Conservation (phyloP, 75 land plant genomes). For the Pinus tabuliformis region DNA sequence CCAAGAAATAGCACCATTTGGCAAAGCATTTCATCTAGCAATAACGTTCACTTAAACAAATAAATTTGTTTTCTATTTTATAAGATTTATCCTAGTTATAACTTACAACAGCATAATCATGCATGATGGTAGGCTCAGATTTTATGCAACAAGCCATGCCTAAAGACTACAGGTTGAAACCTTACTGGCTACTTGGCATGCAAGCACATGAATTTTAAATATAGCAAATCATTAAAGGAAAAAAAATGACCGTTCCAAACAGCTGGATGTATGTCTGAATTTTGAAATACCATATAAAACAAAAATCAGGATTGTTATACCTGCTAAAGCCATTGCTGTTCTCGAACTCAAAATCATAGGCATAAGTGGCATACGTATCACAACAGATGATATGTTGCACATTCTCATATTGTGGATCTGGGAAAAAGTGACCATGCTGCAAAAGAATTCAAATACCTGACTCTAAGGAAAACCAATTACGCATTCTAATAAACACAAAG, state of each 20-base stretch:
- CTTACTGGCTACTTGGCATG: not conserved
- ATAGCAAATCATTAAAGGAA: not conserved
- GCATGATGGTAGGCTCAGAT: not conserved
- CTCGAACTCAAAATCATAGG: slow-evolving; percentile 90
- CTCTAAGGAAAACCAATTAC: not conserved
- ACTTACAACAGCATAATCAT: not conserved
- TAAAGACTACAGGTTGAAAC: not conserved
- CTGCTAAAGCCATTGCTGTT: slow-evolving; percentile 73
- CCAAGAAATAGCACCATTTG: not conserved
- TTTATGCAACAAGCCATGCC: not conserved
- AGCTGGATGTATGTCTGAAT: not conserved
- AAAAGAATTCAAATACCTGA: slow-evolving; percentile 8
- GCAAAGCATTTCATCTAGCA: not conserved
- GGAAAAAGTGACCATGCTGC: slow-evolving; percentile 99
- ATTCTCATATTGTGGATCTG: slow-evolving; percentile 98
- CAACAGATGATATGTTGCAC: slow-evolving; percentile 99
- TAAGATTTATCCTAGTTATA: not conserved
- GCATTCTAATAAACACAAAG: not conserved
- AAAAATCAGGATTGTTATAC: slow-evolving; percentile 23
- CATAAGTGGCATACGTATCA: slow-evolving; percentile 94
- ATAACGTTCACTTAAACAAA: not conserved
- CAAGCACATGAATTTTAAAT: not conserved
- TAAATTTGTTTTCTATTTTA: not conserved
- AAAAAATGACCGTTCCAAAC: not conserved
- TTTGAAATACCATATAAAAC: not conserved